Conservation (phyloP, 2,329 filamentous ascomycete species). For the Ophiostoma montium region DNA sequence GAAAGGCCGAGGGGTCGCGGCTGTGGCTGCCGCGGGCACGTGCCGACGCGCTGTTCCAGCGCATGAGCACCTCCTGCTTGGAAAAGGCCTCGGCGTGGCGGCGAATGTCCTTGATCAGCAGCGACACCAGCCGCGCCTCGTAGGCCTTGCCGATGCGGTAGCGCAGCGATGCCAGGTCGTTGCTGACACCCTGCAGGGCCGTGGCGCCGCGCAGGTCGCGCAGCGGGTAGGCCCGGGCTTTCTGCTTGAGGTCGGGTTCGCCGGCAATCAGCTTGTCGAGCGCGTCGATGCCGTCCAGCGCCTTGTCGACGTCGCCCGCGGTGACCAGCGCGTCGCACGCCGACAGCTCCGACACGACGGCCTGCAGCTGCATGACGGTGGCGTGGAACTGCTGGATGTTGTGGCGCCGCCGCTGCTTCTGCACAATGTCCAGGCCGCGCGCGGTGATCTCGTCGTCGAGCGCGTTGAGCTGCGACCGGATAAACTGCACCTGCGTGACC, state of each 20-base stretch:
- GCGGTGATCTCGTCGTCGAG: constrained; percentile 80
- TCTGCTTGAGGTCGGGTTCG: constrained; percentile 24
- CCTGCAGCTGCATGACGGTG: constrained; percentile 68
- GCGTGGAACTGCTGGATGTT: constrained; percentile 73
- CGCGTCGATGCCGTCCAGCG: constrained; percentile 61
- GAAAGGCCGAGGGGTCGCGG: constrained; percentile 54
- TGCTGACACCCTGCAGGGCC: constrained; percentile 65
- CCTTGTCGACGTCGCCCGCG: constrained; percentile 66
- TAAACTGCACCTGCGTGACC: constrained; percentile 66
- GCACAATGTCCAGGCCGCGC: constrained; percentile 71
- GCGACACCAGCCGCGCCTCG: constrained; percentile 63
- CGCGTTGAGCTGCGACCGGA: constrained; percentile 65
- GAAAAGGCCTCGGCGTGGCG: constrained; percentile 66
- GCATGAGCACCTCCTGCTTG: constrained; percentile 57
- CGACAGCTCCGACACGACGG: constrained; percentile 61
- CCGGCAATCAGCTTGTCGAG: constrained; percentile 73
- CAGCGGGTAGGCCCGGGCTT: constrained; percentile 20
- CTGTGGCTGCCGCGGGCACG: constrained; percentile 54
- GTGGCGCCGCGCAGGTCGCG: constrained; percentile 63
- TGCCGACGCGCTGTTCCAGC: constrained; percentile 70
- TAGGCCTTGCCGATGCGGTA: constrained; percentile 77
- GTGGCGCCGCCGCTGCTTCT: constrained; percentile 65
- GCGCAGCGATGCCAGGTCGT: constrained; percentile 62
- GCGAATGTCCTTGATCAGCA: constrained; percentile 65
- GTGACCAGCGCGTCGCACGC: constrained; percentile 73